phyloP scores from a whole-genome alignment of 2,329 filamentous ascomycete genomes.

The Penicillium paneum region DNA sequence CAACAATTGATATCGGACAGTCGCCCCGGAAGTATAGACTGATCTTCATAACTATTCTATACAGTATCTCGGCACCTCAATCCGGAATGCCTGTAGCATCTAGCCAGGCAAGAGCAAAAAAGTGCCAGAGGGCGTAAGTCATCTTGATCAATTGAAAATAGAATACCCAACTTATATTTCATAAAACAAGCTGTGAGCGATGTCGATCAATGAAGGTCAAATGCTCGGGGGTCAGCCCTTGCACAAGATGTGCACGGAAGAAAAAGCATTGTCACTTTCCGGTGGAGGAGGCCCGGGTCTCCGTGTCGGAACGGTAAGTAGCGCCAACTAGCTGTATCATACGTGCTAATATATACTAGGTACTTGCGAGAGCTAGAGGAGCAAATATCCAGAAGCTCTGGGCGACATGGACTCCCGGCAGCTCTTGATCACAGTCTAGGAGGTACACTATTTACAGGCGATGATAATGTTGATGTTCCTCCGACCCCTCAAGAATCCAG shows the following conservation, averaged over 20 bases:
- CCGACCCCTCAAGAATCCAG: slow-evolving; percentile 2
- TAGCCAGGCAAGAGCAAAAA: slow-evolving; percentile 15
- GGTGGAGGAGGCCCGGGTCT: slow-evolving; percentile 21
- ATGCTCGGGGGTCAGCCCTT: slow-evolving; percentile 27
- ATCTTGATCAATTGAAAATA: background rate
- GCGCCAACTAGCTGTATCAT: background rate
- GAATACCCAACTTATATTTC: background rate
- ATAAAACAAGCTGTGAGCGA: slow-evolving; percentile 21
- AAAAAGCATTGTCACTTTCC: slow-evolving; percentile 24
- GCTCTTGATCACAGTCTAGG: background rate
- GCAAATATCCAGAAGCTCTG: slow-evolving; percentile 5
- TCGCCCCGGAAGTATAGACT: slow-evolving; percentile 5
- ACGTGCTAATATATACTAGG: slow-evolving; percentile 7
- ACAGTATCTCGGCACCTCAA: background rate
- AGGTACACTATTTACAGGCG: background rate
- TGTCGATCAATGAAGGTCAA: slow-evolving; percentile 32
- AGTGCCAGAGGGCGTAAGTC: slow-evolving; percentile 23
- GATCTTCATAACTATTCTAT: background rate
- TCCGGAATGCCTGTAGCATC: slow-evolving; percentile 15
- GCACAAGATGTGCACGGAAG: slow-evolving; percentile 24
- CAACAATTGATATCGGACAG: slow-evolving; percentile 15
- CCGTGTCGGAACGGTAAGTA: slow-evolving; percentile 24
- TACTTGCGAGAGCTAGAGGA: slow-evolving; percentile 21
- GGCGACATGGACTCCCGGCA: background rate
- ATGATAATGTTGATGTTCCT: background rate